Conservation (phyloP, 257 asterid species). For the Solanum dulcamara region DNA sequence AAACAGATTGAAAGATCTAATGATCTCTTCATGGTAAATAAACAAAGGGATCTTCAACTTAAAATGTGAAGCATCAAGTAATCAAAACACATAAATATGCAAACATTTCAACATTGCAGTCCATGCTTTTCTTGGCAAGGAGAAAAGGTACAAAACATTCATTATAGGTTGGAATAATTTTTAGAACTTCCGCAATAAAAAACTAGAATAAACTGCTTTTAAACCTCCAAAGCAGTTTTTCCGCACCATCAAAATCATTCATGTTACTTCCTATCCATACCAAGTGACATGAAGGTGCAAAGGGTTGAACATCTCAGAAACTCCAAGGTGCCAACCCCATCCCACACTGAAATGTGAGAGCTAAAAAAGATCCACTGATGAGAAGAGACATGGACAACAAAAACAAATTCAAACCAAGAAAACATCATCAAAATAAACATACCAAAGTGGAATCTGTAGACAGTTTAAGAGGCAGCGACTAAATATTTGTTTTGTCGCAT, state of each 20-base stretch:
- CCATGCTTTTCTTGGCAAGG: background rate
- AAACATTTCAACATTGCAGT: background rate
- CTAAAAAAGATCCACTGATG: background rate
- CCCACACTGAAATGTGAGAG: background rate
- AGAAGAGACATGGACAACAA: background rate
- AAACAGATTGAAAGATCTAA: background rate
- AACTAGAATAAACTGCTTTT: background rate
- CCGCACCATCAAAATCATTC: background rate
- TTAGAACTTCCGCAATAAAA: background rate
- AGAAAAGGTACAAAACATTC: background rate
- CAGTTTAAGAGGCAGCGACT: slow-evolving; percentile 91
- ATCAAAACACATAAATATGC: background rate
- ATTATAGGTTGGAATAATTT: background rate
- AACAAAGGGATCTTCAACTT: background rate
- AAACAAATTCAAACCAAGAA: background rate
- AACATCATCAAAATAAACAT: background rate
- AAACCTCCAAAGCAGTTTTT: background rate
- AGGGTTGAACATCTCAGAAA: background rate
- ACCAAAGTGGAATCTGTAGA: slow-evolving; percentile 91
- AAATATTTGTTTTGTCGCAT: slow-evolving; percentile 73
- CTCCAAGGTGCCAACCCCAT: background rate
- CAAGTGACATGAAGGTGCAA: background rate
- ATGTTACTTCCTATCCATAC: background rate
- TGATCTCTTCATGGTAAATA: background rate
- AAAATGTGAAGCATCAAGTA: background rate